Conservation (phyloP, 208 protist genomes). For the Leishmania turanica region DNA sequence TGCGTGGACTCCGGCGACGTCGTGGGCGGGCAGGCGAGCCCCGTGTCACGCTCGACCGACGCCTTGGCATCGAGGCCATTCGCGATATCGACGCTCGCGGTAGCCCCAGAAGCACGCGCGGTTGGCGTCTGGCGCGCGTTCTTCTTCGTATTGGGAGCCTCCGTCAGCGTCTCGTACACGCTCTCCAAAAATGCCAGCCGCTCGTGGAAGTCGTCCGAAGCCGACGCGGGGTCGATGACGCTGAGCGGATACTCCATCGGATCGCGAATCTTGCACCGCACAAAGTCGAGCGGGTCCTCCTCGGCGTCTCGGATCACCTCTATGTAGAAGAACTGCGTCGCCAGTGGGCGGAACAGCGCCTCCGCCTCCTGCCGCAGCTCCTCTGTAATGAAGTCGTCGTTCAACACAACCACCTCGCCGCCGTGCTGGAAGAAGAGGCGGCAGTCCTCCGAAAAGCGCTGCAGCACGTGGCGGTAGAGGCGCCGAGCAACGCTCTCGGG, state of each 20-base stretch:
- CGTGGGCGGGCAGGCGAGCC: not conserved
- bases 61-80: not conserved
- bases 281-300: conserved; percentile 49
- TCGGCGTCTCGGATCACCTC: conserved; percentile 71
- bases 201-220: conserved; percentile 56
- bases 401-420: conserved; percentile 85
- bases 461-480: conserved; percentile 70
- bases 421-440: conserved; percentile 72
- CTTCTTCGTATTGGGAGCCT: conserved; percentile 12
- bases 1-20: not conserved
- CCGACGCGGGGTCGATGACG: conserved; percentile 29
- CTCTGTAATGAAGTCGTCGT: conserved; percentile 86
- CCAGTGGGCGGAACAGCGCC: conserved; percentile 52
- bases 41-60: not conserved
- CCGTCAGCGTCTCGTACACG: conserved; percentile 60
- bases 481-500: conserved; percentile 55
- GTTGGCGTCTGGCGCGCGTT: not conserved
- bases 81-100: not conserved
- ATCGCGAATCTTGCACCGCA: conserved; percentile 71
- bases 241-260: conserved; percentile 63
- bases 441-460: conserved; percentile 60
- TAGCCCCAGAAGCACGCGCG: not conserved
- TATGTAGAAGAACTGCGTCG: conserved; percentile 73
- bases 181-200: conserved; percentile 53
- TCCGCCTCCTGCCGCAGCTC: conserved; percentile 78